Evolutionary conservation across 495 filamentous ascomycete genomes (phyloP), one percentile per base, ranked within the genome.

Genomic region (Immersiella caudata): DNA sequence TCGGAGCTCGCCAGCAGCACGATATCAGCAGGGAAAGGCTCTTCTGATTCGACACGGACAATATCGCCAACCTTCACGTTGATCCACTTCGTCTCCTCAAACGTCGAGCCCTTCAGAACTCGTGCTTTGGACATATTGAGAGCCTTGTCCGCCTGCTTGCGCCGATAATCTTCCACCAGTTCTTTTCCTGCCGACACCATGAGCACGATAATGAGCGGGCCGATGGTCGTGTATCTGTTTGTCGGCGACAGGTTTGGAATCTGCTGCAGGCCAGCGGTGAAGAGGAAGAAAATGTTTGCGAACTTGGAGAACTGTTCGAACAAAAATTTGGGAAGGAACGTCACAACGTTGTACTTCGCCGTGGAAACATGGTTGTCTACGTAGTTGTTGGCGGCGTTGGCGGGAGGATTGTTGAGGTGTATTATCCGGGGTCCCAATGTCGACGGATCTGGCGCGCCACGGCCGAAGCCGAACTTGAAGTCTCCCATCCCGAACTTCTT

Each of bases 251-350:
- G 88, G 70, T 90, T 89, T 18, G 95, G 96, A 71, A 99, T 97
- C 76, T 99, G 96, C 81, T 99, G 96, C 35, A 99, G 79, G 6
- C 88, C 89, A 2, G 96, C 94, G 35, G 96, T 99, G 79, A 99
- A 97, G 74, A 99, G 88, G 89, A 99, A 99, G 84, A 99, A 99
- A 70, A 99, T 76, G 76, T 99, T 99, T 80, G 95, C 96, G 80
- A 96, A 97, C 81, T 97, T 99, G 59, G 93, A 97, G 82, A 99
- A 99, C 79, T 99, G 96, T 74, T 99, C 96, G 79, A 93, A 96
- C 22, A 99, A 82, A 81, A 99, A 99, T 79, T 99, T 99, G 57
- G 95, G 94, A 27, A 97, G 73, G 78, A 98, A 98, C n/a, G 93
- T 97, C 60, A 91, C 84, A 73, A 94, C 72, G 77, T 98, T 99